These are phyloP conservation scores for Sapria himalayana DNA, from an alignment of 345 rosid genomes.

Conservation along the genomic window DNA sequence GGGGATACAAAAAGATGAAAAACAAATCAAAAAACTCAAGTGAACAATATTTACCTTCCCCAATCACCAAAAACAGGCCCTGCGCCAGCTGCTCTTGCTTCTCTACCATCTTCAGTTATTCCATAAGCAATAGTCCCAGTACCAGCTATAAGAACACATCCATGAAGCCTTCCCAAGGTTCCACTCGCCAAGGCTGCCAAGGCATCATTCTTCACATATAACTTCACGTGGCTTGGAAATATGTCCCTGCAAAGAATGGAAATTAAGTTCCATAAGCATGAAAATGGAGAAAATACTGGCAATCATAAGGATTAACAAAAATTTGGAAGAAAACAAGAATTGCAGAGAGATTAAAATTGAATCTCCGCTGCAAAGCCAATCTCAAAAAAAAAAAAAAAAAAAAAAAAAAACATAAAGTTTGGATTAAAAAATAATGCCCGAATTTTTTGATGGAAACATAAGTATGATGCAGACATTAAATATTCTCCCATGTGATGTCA, in stretches of 20 bases:
- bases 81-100: slow-evolving; percentile 84
- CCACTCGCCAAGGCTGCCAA: slow-evolving; percentile 90
- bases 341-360: no score
- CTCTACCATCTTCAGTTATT: slow-evolving; percentile 69
- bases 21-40: not conserved
- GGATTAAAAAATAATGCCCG: no score
- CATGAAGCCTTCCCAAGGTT: slow-evolving; percentile 85
- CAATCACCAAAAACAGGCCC: slow-evolving; percentile 91
- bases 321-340: no score
- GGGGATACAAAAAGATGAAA: no score
- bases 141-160: slow-evolving; percentile 92
- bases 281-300: no score
- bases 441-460: no score
- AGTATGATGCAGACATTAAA: no score
- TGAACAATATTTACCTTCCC: slow-evolving; percentile 43
- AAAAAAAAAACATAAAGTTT: no score
- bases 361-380: no score
- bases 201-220: slow-evolving; percentile 77
- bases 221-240: slow-evolving; percentile 52
- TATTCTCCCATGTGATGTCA: no score
- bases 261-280: no score
- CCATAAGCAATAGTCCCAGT: slow-evolving; percentile 89
- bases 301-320: not conserved
- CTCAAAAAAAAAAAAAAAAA: no score
- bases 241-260: slow-evolving; percentile 29